Evolutionary conservation across 1,139 yeast genomes (phyloP).

Genomic region (Torulaspora pretoriensis): DNA sequence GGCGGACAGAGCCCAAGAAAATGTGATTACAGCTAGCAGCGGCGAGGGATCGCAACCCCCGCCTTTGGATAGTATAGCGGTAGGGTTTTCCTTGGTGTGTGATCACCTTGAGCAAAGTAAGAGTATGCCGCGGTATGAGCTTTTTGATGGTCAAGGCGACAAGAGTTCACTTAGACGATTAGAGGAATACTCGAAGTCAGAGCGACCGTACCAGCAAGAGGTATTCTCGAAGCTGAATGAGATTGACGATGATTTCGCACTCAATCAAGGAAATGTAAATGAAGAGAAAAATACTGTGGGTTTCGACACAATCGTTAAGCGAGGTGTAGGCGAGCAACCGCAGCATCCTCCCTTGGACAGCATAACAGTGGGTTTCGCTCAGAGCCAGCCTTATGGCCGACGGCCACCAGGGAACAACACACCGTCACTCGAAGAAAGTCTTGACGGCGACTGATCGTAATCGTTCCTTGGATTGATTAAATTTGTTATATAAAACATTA

Average conservation of each 20-base stretch:
- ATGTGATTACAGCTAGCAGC: background rate
- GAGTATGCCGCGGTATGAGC: background rate
- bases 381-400: constrained; percentile 5
- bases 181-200: too few relatives aligned
- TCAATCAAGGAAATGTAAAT: background rate
- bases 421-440: background rate
- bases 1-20: background rate
- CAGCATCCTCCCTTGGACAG: constrained; percentile 21
- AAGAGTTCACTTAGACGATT: too few relatives aligned
- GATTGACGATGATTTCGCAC: too few relatives aligned
- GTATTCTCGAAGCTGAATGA: too few relatives aligned
- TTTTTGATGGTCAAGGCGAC: background rate
- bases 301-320: background rate
- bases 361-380: constrained; percentile 15
- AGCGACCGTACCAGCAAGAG: too few relatives aligned
- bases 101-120: constrained; percentile 2
- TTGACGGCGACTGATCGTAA: too few relatives aligned
- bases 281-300: background rate
- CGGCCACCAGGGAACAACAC: background rate
- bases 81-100: constrained; percentile 11
- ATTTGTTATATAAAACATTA: background rate
- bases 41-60: constrained; percentile 14
- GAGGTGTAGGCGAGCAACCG: background rate
- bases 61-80: constrained; percentile 19
- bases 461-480: background rate